phyloP scores from a whole-genome alignment of 1,284 basidiomycete species.

The Tetrapyrgos nigripes region DNA sequence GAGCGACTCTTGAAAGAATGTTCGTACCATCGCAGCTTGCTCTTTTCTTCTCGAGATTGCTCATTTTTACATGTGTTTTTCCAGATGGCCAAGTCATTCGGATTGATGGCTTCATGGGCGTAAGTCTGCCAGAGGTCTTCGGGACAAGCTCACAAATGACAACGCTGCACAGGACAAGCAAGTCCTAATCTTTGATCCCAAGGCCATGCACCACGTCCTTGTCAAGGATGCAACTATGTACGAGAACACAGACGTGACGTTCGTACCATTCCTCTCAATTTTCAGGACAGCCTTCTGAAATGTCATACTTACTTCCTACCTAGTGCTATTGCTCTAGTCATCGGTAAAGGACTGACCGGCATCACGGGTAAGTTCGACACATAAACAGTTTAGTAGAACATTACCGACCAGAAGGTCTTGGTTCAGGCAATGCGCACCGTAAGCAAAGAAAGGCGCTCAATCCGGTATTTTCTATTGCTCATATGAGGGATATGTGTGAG shows the following conservation, averaged over 20 bases:
- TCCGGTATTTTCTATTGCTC: slow-evolving; percentile 15
- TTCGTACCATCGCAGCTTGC: too few relatives aligned
- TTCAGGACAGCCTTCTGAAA: neutral
- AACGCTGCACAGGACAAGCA: slow-evolving; percentile 24
- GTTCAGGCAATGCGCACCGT: slow-evolving; percentile 9
- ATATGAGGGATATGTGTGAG: slow-evolving; percentile 14
- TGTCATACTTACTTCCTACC: neutral
- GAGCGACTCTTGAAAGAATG: slow-evolving; percentile 1
- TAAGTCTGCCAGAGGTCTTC: neutral
- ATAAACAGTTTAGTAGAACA: neutral
- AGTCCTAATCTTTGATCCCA: slow-evolving; percentile 37
- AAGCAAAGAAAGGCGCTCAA: slow-evolving; percentile 17
- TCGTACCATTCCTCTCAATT: neutral
- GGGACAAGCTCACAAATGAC: neutral
- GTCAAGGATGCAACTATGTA: slow-evolving; percentile 23
- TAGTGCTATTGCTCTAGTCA: neutral
- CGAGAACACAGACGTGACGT: neutral
- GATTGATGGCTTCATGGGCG: slow-evolving; percentile 6
- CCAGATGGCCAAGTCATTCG: slow-evolving; percentile 6
- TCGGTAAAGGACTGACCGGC: slow-evolving; percentile 5
- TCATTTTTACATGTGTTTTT: neutral
- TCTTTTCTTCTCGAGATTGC: too few relatives aligned
- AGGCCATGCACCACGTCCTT: slow-evolving; percentile 39
- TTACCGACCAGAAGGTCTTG: neutral
- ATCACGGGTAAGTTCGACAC: neutral